These are phyloP conservation scores for Solanum commersonii DNA, from an alignment of 257 asterid genomes.

Conservation along the genomic window DNA sequence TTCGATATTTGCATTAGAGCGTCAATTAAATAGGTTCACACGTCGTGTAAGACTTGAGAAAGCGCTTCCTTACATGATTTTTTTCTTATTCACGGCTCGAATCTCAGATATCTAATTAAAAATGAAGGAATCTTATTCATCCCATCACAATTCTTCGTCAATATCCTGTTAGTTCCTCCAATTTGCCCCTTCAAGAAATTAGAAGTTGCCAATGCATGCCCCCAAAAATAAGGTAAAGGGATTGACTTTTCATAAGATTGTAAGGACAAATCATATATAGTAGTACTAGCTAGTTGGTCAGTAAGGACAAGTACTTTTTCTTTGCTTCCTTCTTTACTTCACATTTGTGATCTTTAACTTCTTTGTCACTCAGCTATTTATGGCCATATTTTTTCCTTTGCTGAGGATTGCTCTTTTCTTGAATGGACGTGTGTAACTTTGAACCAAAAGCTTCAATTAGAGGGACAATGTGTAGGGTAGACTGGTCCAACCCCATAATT, in stretches of 20 bases:
- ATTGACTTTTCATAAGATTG: conserved; percentile 36
- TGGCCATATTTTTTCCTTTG: not conserved
- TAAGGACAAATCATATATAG: conserved; percentile 13
- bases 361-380: not conserved
- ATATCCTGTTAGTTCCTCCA: not conserved
- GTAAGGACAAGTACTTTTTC: not conserved
- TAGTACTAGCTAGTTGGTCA: not conserved
- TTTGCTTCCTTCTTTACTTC: not conserved
- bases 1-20: fast-evolving
- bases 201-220: conserved; percentile 8
- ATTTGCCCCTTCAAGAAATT: conserved; percentile 35
- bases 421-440: not conserved
- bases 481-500: not conserved
- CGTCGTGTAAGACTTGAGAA: not conserved
- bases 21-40: not conserved
- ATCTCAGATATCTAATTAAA: not conserved
- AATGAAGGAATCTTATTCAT: not conserved
- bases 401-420: not conserved
- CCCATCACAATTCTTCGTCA: not conserved
- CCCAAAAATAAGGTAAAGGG: not conserved
- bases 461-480: not conserved
- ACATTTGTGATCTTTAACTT: not conserved
- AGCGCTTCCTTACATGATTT: too few species aligned
- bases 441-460: not conserved
- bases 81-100: not conserved